Base-by-base conservation (phyloP, 805 yeast species). In the Helenozyma baotianmanensis region DNA sequence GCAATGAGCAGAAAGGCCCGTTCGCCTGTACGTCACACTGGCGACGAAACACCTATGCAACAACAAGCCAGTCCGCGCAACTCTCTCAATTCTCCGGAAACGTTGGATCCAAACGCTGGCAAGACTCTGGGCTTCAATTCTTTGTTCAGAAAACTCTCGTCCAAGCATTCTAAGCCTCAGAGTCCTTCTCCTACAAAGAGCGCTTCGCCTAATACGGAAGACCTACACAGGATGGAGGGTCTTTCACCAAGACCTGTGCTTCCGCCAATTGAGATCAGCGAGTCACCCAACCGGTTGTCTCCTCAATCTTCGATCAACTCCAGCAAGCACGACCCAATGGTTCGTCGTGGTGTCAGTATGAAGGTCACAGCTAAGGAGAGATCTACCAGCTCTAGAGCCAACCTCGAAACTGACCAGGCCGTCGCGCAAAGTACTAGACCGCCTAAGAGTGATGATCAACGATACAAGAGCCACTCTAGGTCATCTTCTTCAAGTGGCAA, bases 341-440 rank as follows among this genome's bases (percentile, higher is more conserved):
- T 75, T 29, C 78, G 79, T 47, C 71, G 81, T 47, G 79, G 78
- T 42, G 79, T 76, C 8, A 72, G 78, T 49, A 66, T 75, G 72
- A 75, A 72, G 48, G 70, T 75, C n/a, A 75, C 81, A 1, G 70
- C 76, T 10, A 73, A 69, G 47, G 81, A 75, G 43, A 72, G 66
- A 40, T 66, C 55, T 1, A 39, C 53, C 14, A 31, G 40, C 6
- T 43, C 58, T 1, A 43, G 53, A 28, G 36, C 42, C n/a, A 41
- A 42, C 23, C 35, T 46, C 21, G 35, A 23, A 14, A 42, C 12
- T 23, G 42, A 32, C 14, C 43, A 12, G 11, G 32, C 17, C 19
- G 21, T 23, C 10, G 19, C 12, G 25, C 35, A 34, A 22, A 28
- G 29, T 8, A n/a, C n/a, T n/a, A 39, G 32, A 10, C 36, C 21